phyloP scores from a whole-genome alignment of 179 eudicot genomes.

The Beta macrorhiza region DNA sequence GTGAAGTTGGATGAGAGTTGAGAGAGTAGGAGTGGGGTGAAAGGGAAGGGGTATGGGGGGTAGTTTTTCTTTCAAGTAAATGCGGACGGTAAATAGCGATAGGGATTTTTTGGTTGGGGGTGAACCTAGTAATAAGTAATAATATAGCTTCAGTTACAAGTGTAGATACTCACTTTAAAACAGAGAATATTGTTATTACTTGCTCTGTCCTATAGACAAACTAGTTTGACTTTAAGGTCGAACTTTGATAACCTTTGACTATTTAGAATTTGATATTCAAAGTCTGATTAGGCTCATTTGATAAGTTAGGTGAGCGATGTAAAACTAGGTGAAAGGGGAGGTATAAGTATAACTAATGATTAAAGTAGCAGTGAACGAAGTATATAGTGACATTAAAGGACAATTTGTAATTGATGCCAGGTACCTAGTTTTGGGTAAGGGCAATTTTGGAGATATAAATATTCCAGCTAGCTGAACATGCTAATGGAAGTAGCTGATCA shows the following conservation, averaged over 20 bases:
- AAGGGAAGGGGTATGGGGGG: too few species aligned
- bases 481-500: neutral
- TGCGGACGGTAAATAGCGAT: too few species aligned
- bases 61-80: too few species aligned
- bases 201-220: neutral
- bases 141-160: too few species aligned
- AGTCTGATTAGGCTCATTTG: neutral
- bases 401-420: neutral
- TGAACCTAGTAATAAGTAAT: too few species aligned
- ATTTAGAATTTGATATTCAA: neutral
- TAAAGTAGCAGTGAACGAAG: neutral
- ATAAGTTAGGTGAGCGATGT: neutral
- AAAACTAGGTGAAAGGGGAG: neutral
- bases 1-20: too few species aligned
- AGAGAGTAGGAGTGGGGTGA: too few species aligned
- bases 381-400: neutral
- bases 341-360: too few species aligned
- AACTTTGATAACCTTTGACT: neutral
- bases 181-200: neutral
- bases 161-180: neutral
- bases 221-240: neutral
- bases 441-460: neutral
- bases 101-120: too few species aligned
- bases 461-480: neutral
- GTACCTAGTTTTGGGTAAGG: neutral